A percentile compares a stretch with the other conserved stretches of the same genome.
Conservation (phyloP, 1,284 basidiomycete genomes). For the Uromyces viciae-fabae region DNA sequence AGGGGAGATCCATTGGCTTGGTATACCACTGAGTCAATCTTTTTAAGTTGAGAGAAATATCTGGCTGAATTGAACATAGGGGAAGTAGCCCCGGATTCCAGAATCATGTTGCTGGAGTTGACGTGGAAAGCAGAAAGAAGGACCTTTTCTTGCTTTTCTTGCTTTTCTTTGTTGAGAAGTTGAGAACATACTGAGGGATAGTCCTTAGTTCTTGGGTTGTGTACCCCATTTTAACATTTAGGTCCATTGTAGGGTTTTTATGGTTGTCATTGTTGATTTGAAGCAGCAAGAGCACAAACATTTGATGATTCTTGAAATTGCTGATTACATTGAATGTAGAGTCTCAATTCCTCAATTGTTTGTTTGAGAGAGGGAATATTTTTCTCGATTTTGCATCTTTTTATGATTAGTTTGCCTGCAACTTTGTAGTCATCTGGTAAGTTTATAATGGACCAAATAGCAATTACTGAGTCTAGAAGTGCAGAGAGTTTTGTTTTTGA, state of each 20-base stretch:
- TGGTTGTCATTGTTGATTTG: not conserved
- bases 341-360: not conserved
- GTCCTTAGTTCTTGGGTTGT: not conserved
- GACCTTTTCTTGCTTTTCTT: not conserved
- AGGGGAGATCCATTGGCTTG: too few species aligned
- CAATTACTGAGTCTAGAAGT: not conserved
- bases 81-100: not conserved
- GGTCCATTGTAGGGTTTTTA: not conserved
- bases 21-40: not conserved
- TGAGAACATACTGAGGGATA: not conserved
- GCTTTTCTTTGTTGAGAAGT: not conserved
- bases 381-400: not conserved
- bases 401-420: not conserved
- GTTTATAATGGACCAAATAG: not conserved
- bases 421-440: not conserved
- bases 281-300: not conserved
- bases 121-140: not conserved
- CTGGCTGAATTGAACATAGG: not conserved
- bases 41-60: not conserved
- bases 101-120: not conserved
- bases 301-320: not conserved
- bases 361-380: not conserved
- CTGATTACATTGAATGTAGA: not conserved
- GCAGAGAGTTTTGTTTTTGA: not conserved
- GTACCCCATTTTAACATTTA: not conserved